These are phyloP conservation scores for Ogataea dorogensis DNA, from an alignment of 805 yeast genomes.

Conservation along the genomic window DNA sequence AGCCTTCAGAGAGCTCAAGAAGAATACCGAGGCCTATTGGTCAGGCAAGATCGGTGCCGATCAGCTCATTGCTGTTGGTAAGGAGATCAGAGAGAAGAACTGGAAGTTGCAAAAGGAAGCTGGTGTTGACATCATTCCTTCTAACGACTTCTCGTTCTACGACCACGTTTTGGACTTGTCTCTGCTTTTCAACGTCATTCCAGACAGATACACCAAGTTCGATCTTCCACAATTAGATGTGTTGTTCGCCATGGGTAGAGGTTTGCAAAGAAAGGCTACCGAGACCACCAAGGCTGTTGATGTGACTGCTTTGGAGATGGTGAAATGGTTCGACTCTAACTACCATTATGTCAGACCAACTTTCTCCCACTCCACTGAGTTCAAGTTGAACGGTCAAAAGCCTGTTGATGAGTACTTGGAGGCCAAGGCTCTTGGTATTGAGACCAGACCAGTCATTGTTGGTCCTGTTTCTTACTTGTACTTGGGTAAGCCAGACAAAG, in stretches of 20 bases:
- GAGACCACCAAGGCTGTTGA: slow-evolving; percentile 87
- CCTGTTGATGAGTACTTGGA: slow-evolving; percentile 97
- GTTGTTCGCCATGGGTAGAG: slow-evolving; percentile 99
- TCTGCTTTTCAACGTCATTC: slow-evolving; percentile 89
- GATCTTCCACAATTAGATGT: slow-evolving; percentile 87
- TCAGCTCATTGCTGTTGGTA: slow-evolving; percentile 87
- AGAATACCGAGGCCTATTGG: slow-evolving; percentile 99
- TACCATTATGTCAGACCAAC: slow-evolving; percentile 99
- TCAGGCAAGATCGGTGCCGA: slow-evolving; percentile 85
- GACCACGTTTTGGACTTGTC: slow-evolving; percentile 96
- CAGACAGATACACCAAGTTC: slow-evolving; percentile 94
- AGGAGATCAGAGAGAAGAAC: slow-evolving; percentile 91
- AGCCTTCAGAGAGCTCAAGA: slow-evolving; percentile 98
- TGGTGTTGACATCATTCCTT: slow-evolving; percentile 95
- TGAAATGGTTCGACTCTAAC: slow-evolving; percentile 99
- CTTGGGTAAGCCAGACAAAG: slow-evolving; percentile 98
- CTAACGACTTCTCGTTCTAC: slow-evolving; percentile 97
- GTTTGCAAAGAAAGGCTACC: slow-evolving; percentile 95
- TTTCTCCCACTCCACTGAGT: slow-evolving; percentile 89
- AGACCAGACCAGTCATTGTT: slow-evolving; percentile 94
- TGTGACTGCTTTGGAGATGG: slow-evolving; percentile 99
- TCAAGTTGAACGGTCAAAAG: slow-evolving; percentile 94
- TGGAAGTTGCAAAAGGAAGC: slow-evolving; percentile 98
- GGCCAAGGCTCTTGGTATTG: slow-evolving; percentile 94
- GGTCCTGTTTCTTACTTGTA: slow-evolving; percentile 95